phyloP scores from a whole-genome alignment of 2,329 filamentous ascomycete species.

The Tolypocladium endophyticum region DNA sequence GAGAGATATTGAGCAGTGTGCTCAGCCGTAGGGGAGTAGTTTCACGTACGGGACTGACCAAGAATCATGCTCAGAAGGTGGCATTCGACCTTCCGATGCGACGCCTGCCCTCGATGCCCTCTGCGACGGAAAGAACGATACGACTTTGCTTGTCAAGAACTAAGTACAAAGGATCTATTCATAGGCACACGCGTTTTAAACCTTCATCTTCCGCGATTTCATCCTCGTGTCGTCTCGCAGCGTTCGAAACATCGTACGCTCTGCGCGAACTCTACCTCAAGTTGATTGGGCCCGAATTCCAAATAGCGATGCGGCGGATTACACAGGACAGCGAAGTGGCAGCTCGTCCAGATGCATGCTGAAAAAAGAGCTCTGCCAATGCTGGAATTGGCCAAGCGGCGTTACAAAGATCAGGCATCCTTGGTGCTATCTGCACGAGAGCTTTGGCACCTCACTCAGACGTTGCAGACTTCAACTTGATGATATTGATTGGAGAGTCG shows the following conservation, averaged over 20 bases:
- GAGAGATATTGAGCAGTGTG: not conserved
- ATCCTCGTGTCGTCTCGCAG: not conserved
- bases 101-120: not conserved
- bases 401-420: too few species aligned
- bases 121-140: not conserved
- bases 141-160: not conserved
- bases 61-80: too few species aligned
- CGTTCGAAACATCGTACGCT: too few species aligned
- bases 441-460: not conserved
- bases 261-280: too few species aligned
- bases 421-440: too few species aligned
- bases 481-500: not conserved
- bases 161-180: not conserved
- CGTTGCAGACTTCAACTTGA: not conserved
- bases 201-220: not conserved
- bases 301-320: too few species aligned
- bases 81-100: not conserved
- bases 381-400: not conserved
- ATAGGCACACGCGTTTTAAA: not conserved
- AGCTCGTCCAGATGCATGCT: not conserved
- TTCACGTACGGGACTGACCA: too few species aligned
- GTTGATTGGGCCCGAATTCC: too few species aligned
- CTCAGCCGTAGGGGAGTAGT: not conserved
- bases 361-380: not conserved
- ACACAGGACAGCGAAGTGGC: not conserved